Conservation (phyloP, 192 early-diverging fungal genomes). For the Umbelopsis sp. region DNA sequence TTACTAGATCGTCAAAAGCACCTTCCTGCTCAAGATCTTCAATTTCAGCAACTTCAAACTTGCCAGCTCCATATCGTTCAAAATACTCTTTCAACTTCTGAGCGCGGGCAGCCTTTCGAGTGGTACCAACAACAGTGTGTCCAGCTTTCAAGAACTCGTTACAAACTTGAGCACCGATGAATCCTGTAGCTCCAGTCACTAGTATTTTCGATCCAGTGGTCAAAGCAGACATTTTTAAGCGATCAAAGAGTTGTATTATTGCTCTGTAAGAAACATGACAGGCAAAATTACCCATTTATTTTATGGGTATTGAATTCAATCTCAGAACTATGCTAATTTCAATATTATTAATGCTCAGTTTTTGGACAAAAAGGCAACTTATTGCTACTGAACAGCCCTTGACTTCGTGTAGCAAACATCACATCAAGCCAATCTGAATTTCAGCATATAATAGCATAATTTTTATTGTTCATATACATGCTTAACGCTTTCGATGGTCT, state of each 20-base stretch:
- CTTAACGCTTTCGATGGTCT: constrained; percentile 5
- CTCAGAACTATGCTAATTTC: no score
- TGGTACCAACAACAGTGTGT: constrained; percentile 43
- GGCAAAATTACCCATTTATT: no score
- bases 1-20: constrained; percentile 51
- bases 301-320: no score
- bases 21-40: constrained; percentile 34
- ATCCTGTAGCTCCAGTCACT: constrained; percentile 43
- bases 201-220: neutral
- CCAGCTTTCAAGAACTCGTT: constrained; percentile 45
- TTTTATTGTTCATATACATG: neutral
- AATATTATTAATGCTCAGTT: no score
- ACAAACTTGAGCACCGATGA: constrained; percentile 44
- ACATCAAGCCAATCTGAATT: no score
- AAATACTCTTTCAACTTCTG: constrained; percentile 6
- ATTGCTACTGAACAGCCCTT: no score
- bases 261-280: no score
- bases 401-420: no score
- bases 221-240: neutral
- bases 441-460: no score
- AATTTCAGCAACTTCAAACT: constrained; percentile 34
- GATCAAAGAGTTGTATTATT: no score
- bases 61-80: neutral
- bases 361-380: no score
- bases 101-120: constrained; percentile 39